Percentiles rank a stretch among this genome's conserved stretches.
Evolutionary conservation across 108 stramenopile genomes (phyloP).

Genomic region (Nitzschia putrida): DNA sequence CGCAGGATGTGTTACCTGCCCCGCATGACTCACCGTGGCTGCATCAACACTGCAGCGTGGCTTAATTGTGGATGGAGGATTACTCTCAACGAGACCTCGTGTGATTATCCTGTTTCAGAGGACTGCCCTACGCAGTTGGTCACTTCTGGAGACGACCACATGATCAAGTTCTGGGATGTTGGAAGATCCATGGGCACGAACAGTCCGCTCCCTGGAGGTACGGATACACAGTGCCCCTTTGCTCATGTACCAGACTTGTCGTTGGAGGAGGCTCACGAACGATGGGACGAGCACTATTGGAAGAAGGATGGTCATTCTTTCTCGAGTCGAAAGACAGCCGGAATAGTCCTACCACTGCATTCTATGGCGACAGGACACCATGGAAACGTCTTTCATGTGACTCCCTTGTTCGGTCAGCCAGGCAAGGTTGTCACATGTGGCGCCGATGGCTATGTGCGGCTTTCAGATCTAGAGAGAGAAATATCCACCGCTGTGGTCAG

Average conservation of each 20-base stretch:
- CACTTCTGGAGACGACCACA: constrained; percentile 75
- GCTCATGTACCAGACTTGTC: constrained; percentile 11
- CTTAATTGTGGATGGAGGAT: constrained; percentile 71
- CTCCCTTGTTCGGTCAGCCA: constrained; percentile 51
- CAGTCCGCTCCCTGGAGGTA: constrained; percentile 59
- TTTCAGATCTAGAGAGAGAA: constrained; percentile 50
- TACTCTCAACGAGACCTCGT: background rate
- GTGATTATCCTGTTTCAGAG: constrained; percentile 9
- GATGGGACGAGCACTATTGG: constrained; percentile 7
- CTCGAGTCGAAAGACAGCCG: constrained; percentile 28
- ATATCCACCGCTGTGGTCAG: constrained; percentile 52
- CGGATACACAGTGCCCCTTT: constrained; percentile 62
- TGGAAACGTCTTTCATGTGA: constrained; percentile 78
- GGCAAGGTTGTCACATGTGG: constrained; percentile 80
- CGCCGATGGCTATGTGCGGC: constrained; percentile 74
- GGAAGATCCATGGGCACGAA: constrained; percentile 69
- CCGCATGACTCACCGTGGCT: constrained; percentile 74
- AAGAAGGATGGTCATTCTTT: background rate
- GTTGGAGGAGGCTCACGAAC: constrained; percentile 9
- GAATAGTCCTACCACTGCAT: constrained; percentile 63
- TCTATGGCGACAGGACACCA: constrained; percentile 71
- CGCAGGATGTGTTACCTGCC: constrained; percentile 4
- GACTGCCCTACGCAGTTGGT: constrained; percentile 74
- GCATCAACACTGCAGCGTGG: constrained; percentile 87
- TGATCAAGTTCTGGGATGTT: constrained; percentile 83